Conservation (phyloP, 75 land plant species). For the Ceratopteris richardii region DNA sequence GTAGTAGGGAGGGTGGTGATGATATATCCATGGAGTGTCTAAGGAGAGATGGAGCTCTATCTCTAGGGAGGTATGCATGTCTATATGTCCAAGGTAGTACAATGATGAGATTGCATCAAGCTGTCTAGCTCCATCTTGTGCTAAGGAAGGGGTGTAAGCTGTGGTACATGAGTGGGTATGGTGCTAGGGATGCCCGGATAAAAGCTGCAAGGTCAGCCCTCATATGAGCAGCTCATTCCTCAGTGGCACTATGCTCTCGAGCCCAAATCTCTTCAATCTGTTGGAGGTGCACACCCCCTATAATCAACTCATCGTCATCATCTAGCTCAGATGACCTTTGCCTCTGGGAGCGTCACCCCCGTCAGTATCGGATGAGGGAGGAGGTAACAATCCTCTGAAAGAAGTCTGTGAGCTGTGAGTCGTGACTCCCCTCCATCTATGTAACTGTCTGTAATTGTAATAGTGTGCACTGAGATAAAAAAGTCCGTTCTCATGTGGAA, state of each 20-base stretch:
- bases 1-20: not conserved
- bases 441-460: too few species aligned
- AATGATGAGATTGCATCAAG: constrained; percentile 5
- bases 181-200: not conserved
- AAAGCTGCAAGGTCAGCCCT: constrained; percentile 1
- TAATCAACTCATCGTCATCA: not conserved
- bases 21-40: not conserved
- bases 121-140: constrained; percentile 5
- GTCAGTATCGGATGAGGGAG: too few species aligned
- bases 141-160: not conserved
- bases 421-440: too few species aligned
- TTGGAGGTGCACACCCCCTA: not conserved
- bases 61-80: constrained; percentile 2
- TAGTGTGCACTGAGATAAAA: too few species aligned
- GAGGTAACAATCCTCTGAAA: too few species aligned
- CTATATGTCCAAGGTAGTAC: constrained; percentile 2
- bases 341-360: not conserved
- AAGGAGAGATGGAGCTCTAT: constrained; percentile 4
- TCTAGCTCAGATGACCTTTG: not conserved
- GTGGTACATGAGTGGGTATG: constrained; percentile 2
- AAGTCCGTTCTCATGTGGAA: too few species aligned
- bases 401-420: too few species aligned
- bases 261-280: not conserved
- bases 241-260: not conserved
- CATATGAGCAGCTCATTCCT: constrained; percentile 1